Conservation (phyloP, 139 green algal genomes). For the Choricystis sp. region DNA sequence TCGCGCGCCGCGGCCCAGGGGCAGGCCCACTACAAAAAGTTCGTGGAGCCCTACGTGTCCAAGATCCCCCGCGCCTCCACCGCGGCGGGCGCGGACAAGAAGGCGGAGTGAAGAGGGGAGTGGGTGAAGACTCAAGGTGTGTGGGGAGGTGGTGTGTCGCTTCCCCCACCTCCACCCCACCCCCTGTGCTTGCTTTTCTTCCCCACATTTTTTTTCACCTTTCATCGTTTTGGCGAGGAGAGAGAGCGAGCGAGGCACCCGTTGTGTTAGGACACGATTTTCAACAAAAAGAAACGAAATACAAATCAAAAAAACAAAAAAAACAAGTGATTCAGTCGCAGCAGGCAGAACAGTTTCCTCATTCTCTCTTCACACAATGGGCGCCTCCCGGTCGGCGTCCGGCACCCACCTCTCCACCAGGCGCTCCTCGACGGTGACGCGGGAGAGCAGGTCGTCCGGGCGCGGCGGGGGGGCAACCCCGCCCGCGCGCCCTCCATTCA, state of each 20-base stretch:
- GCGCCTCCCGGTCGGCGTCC: not conserved
- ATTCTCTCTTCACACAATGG: too few relatives aligned
- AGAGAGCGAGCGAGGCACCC: too few relatives aligned
- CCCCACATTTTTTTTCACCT: too few relatives aligned
- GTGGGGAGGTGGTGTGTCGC: too few relatives aligned
- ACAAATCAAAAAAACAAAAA: too few relatives aligned
- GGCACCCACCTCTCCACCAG: not conserved
- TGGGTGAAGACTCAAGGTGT: not conserved
- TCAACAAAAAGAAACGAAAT: too few relatives aligned
- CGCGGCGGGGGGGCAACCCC: not conserved
- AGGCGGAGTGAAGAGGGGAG: not conserved
- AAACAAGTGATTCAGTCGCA: too few relatives aligned
- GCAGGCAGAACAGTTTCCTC: too few relatives aligned
- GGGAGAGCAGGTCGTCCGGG: not conserved
- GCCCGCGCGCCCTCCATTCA: not conserved
- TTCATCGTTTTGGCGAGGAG: too few relatives aligned
- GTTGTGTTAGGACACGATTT: too few relatives aligned
- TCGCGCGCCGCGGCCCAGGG: conserved; percentile 5
- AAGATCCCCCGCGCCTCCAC: not conserved
- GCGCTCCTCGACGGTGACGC: not conserved
- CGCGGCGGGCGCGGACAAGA: not conserved
- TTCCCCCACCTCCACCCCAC: too few relatives aligned
- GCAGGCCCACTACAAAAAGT: conserved; percentile 16
- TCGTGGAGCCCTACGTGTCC: conserved; percentile 13
- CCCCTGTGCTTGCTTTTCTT: too few relatives aligned